phyloP scores from a whole-genome alignment of 2,329 filamentous ascomycete genomes.

The Penicillium sp. region DNA sequence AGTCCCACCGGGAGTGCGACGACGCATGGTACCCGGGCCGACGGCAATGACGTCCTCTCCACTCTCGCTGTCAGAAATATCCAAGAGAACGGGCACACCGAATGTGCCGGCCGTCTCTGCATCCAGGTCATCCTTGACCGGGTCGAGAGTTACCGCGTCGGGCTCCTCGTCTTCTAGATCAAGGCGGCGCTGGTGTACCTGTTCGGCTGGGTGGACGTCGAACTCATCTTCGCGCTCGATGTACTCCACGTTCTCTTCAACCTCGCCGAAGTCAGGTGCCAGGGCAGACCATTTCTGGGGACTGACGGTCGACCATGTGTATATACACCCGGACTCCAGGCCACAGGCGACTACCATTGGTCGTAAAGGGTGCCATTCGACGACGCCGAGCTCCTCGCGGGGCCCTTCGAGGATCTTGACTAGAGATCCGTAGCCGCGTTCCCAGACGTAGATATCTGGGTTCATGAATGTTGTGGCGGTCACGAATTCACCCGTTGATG shows the following conservation, averaged over 20 bases:
- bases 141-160: constrained; percentile 77
- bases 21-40: constrained; percentile 74
- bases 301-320: constrained; percentile 92
- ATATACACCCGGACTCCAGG: constrained; percentile 86
- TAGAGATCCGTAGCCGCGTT: constrained; percentile 84
- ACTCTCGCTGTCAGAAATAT: constrained; percentile 88
- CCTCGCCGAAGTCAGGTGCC: constrained; percentile 92
- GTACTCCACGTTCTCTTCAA: constrained; percentile 98
- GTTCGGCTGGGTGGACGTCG: constrained; percentile 91
- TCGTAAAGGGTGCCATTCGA: constrained; percentile 92
- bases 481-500: constrained; percentile 89
- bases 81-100: constrained; percentile 86
- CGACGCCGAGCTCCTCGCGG: constrained; percentile 91
- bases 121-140: constrained; percentile 57
- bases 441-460: constrained; percentile 98
- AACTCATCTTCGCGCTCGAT: constrained; percentile 95
- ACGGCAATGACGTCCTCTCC: constrained; percentile 76
- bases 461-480: constrained; percentile 97
- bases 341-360: constrained; percentile 87
- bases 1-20: constrained; percentile 69
- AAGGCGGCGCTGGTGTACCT: constrained; percentile 83
- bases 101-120: constrained; percentile 59
- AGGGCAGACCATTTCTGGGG: constrained; percentile 97
- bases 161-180: constrained; percentile 92
- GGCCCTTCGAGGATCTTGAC: constrained; percentile 96